Percentiles rank a stretch among this genome's conserved stretches.
Conservation (phyloP, 2,329 filamentous ascomycete species). For the Colletotrichum sp. region DNA sequence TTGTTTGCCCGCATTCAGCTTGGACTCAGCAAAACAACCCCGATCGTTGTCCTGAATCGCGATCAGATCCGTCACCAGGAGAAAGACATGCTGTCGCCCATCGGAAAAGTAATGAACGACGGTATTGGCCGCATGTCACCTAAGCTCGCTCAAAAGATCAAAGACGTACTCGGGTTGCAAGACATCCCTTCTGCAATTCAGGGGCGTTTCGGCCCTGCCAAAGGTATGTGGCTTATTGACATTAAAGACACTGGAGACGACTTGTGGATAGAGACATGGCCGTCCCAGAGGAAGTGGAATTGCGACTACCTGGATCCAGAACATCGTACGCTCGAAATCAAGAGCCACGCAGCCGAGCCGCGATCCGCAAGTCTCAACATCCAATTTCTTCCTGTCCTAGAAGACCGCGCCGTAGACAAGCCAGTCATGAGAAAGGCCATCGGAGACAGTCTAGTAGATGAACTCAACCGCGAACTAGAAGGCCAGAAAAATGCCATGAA, state of each 20-base stretch:
- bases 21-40: slow-evolving; percentile 56
- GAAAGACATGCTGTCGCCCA: slow-evolving; percentile 44
- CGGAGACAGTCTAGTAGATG: slow-evolving; percentile 50
- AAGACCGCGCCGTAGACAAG: slow-evolving; percentile 59
- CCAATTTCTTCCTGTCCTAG: slow-evolving; percentile 72
- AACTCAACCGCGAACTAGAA: slow-evolving; percentile 57
- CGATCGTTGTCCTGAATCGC: slow-evolving; percentile 49
- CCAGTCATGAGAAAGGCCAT: slow-evolving; percentile 52
- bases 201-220: slow-evolving; percentile 73
- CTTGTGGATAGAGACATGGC: slow-evolving; percentile 70
- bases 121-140: slow-evolving; percentile 71
- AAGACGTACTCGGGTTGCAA: slow-evolving; percentile 51
- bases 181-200: slow-evolving; percentile 71
- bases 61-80: slow-evolving; percentile 48
- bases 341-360: slow-evolving; percentile 50
- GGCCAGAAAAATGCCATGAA: slow-evolving; percentile 56
- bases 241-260: slow-evolving; percentile 46
- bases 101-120: slow-evolving; percentile 63
- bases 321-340: slow-evolving; percentile 71
- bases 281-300: slow-evolving; percentile 73
- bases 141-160: slow-evolving; percentile 59
- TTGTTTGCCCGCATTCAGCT: slow-evolving; percentile 63
- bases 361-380: slow-evolving; percentile 64
- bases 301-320: slow-evolving; percentile 50
- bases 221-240: slow-evolving; percentile 77